Evolutionary conservation across 148 eudicot genomes (phyloP), one percentile per base, ranked within the genome.

Genomic region (Camellia japonica): DNA sequence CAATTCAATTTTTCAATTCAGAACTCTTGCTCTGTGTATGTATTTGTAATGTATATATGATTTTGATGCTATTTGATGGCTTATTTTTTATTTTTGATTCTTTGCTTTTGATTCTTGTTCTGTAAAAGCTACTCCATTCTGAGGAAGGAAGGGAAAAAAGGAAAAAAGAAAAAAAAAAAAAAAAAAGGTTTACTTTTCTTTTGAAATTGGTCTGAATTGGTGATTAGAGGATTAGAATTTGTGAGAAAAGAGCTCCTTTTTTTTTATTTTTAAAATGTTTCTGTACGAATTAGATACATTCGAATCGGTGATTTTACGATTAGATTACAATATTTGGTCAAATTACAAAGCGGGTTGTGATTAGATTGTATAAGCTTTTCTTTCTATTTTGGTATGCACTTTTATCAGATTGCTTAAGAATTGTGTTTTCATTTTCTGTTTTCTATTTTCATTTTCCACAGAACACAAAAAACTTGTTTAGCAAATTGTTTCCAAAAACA

Each of bases 81-180:
- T 23, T 68, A 46, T 75, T 49, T 56, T 10, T 71, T 58, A 30
- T 43, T 30, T 59, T 68, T 59, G 75, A 8, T 78, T 69, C 85
- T 46, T 76, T 70, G 30, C 74, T 77, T 73, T 56, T 80, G 78
- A 74, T 68, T 18, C 70, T 68, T 87, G 82, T 83, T 84, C 84
- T 83, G 90, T 82, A 80, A 59, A 89, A 87, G 87, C 77, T 66
- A 66, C 74, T 76, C 56, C 81, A 75, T 74, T 80, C 71, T 83
- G 80, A 62, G 82, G 38, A 30, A 30, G 1, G 1, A 30, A 30
- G 1, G 38, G 38, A 30, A 30, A 30, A 30, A 30, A 30, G 38
- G 1, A 1, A 30, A 30, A 30, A 30, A 30, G 1, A 30, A 30
- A 30, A 30, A 30, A 30, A 30, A 30, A 30, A 75, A 15, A 13